A percentile compares a stretch with the other conserved stretches of the same genome.
Conservation (phyloP, 805 yeast genomes). For the Candida succiphila region DNA sequence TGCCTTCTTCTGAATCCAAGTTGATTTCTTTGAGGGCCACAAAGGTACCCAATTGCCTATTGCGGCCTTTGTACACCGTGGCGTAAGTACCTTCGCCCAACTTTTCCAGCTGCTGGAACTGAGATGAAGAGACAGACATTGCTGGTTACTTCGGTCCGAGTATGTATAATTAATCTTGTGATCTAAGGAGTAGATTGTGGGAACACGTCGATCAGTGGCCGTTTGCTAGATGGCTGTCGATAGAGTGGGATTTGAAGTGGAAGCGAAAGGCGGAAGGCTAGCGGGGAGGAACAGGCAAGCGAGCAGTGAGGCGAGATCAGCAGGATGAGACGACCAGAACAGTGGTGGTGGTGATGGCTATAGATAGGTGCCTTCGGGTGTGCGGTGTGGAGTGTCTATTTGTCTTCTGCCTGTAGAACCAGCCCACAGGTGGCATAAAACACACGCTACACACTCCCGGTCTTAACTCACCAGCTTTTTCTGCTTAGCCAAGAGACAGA, state of each 20-base stretch:
- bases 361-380: no score
- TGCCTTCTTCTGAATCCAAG: conserved; percentile 94
- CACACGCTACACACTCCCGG: no score
- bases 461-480: no score
- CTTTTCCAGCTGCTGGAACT: conserved; percentile 55
- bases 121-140: conserved; percentile 28
- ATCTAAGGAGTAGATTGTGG: neutral
- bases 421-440: no score
- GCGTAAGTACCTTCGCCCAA: conserved; percentile 96
- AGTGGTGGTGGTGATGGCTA: no score
- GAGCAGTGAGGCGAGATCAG: no score
- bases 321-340: no score
- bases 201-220: no score
- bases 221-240: neutral
- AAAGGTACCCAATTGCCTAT: conserved; percentile 73
- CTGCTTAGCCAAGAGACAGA: no score
- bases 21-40: conserved; percentile 95
- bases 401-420: no score
- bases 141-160: neutral
- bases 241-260: neutral
- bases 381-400: no score
- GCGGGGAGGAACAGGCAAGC: no score
- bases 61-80: conserved; percentile 93
- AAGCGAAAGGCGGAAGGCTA: neutral
- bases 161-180: neutral